Conservation (phyloP, 176 grass and related monocot genomes). For the Luzula sylvatica region DNA sequence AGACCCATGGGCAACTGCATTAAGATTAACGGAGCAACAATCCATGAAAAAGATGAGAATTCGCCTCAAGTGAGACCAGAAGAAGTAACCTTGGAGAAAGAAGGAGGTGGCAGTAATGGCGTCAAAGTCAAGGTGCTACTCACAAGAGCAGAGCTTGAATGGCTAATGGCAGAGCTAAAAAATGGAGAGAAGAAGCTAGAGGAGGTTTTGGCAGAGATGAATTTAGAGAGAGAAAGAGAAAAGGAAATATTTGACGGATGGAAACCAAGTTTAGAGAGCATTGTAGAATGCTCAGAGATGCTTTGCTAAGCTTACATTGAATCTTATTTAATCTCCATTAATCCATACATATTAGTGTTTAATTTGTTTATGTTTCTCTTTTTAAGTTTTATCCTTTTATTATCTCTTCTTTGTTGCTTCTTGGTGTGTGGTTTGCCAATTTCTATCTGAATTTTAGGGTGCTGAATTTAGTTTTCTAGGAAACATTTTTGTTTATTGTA, state of each 20-base stretch:
- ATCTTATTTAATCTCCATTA: background rate
- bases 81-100: background rate
- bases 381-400: background rate
- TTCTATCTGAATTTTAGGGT: background rate
- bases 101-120: background rate
- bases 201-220: constrained; percentile 51
- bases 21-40: background rate
- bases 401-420: background rate
- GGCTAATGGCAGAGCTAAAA: constrained; percentile 71
- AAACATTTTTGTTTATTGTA: background rate
- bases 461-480: constrained; percentile 4
- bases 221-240: constrained; percentile 11
- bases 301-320: constrained; percentile 5
- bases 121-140: constrained; percentile 64
- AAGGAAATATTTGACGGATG: constrained; percentile 24
- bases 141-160: constrained; percentile 54
- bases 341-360: background rate
- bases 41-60: constrained; percentile 8
- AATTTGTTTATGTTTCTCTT: background rate
- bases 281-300: constrained; percentile 42
- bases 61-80: constrained; percentile 17
- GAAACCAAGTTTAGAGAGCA: constrained; percentile 57
- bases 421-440: constrained; percentile 10
- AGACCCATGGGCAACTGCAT: constrained; percentile 18
- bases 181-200: constrained; percentile 48